Percentiles rank a stretch among this genome's conserved stretches.
phyloP scores from a whole-genome alignment of 192 early-diverging fungal species.

The Jimgerdemannia flammicorona region DNA sequence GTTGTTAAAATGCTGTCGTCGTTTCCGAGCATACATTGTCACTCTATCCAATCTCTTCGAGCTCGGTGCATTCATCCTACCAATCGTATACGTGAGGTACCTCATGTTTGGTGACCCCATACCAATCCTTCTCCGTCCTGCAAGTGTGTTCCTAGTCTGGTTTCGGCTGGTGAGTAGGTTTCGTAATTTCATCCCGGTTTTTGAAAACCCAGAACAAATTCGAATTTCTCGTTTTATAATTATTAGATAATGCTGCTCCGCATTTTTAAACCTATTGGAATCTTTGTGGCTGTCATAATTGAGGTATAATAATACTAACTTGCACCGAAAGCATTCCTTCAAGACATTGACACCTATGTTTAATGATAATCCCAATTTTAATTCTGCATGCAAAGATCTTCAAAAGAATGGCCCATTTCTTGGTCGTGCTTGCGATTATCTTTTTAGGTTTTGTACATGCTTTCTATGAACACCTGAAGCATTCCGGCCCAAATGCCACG shows the following conservation, averaged over 20 bases:
- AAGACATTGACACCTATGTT: neutral
- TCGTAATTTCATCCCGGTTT: neutral
- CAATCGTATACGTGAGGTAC: neutral
- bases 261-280: neutral
- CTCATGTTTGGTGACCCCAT: neutral
- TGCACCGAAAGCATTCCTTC: neutral
- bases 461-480: neutral
- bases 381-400: neutral
- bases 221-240: neutral
- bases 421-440: neutral
- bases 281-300: neutral
- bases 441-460: neutral
- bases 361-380: neutral
- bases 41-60: neutral
- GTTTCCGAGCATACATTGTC: neutral
- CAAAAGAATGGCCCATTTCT: neutral
- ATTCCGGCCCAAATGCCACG: neutral
- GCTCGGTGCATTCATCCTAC: neutral
- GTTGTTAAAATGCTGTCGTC: neutral
- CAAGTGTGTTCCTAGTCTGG: neutral
- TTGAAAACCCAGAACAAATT: neutral
- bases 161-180: neutral
- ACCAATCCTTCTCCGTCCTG: neutral
- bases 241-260: neutral
- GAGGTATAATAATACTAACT: neutral